Base-by-base conservation (phyloP, 129 eudicot species). In the Tagetes erecta region DNA sequence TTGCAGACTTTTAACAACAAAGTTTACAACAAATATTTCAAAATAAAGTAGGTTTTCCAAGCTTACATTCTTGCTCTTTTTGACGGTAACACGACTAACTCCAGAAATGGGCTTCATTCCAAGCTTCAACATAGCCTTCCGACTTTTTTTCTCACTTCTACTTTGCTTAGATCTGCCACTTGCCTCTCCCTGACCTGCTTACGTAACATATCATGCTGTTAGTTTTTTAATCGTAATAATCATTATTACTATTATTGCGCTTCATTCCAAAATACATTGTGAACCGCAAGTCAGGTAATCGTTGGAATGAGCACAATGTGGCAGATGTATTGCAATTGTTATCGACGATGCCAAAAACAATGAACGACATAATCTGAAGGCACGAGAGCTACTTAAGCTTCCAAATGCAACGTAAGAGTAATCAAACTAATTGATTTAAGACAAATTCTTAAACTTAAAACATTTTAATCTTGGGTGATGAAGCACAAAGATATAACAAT, bases 31-130 rank as follows among this genome's bases (percentile, higher is more conserved):
- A 20, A 20, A 20, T 20, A 20, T 20, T 20, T 20, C 27, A 20
- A 44, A 44, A 10, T 44, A 44, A 55, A 1, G 34, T 30, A 66
- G 1, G 6, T 3, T 6, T 7, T 47, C 0, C 41, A 62, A 67
- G 79, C 92, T 46, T 2, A 89, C 97, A 74, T 92, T 92, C 77
- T 92, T 92, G 91, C 92, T 92, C 82, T 87, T 92, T 79, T 89
- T 89, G 40, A 89, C 81, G 49, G 96, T 88, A 65, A 92, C 91
- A 44, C 93, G 88, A 73, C 91, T 88, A 57, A 92, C 96, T 45
- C 88, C 96, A 38, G 80, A 73, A 80, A 91, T 83, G 42, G 87
- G 81, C 82, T 88, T 91, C 97, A 91, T 91, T 57, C 97, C 97
- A 4, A 91, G 90, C 80, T 91, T 91, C 46, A 88, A 70, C 97